These are phyloP conservation scores for Cladophialophora carrionii DNA, from an alignment of 2,329 filamentous ascomycete species.

Conservation along the genomic window DNA sequence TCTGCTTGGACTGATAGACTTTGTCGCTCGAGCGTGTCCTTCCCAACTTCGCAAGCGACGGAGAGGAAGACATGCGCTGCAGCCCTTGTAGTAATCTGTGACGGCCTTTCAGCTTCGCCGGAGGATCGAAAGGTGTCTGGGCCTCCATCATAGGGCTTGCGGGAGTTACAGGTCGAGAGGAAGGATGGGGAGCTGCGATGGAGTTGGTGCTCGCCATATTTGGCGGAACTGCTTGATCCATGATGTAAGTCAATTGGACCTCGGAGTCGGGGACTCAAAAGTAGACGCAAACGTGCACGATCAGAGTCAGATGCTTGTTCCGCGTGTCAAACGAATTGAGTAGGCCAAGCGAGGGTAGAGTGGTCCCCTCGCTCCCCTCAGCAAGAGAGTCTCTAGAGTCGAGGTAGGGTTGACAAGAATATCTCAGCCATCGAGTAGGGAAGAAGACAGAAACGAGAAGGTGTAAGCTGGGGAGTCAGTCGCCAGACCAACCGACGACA, in stretches of 20 bases:
- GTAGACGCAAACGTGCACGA: slow-evolving; percentile 8
- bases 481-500: slow-evolving; percentile 1
- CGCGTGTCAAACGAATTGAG: slow-evolving; percentile 11
- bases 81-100: slow-evolving; percentile 72
- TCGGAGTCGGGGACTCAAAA: background rate
- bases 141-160: slow-evolving; percentile 42
- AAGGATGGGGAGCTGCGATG: slow-evolving; percentile 23
- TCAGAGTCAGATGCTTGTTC: background rate
- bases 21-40: slow-evolving; percentile 66
- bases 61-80: slow-evolving; percentile 79
- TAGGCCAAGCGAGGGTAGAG: slow-evolving; percentile 13
- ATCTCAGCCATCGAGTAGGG: background rate
- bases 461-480: background rate
- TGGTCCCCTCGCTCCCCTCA: slow-evolving; percentile 13
- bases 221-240: slow-evolving; percentile 25
- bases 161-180: slow-evolving; percentile 43
- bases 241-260: slow-evolving; percentile 18
- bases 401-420: background rate
- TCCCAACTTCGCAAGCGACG: slow-evolving; percentile 67
- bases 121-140: slow-evolving; percentile 44
- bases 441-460: background rate
- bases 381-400: background rate
- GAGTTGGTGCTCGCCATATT: slow-evolving; percentile 18
- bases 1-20: slow-evolving; percentile 63
- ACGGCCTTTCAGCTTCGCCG: slow-evolving; percentile 67